Conservation (phyloP, 1,284 basidiomycete genomes). For the Abortiporus biennis region DNA sequence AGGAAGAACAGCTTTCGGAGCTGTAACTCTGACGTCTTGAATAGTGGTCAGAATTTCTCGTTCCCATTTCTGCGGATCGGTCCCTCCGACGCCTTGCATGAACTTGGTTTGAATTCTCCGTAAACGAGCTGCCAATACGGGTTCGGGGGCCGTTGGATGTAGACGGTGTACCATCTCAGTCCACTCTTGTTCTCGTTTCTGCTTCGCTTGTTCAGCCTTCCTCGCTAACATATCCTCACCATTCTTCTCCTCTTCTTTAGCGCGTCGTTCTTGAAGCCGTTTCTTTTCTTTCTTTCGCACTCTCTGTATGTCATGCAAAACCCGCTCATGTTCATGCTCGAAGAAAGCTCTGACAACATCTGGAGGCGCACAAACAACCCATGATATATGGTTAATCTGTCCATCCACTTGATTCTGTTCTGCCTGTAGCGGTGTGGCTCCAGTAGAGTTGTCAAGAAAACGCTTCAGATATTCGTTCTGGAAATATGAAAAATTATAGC, state of each 20-base stretch:
- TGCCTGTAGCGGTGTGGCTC: conserved; percentile 45
- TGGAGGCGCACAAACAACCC: conserved; percentile 51
- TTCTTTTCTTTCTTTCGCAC: conserved; percentile 18
- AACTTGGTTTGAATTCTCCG: conserved; percentile 48
- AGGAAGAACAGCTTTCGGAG: conserved; percentile 34
- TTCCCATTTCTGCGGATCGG: conserved; percentile 54
- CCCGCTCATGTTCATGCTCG: conserved; percentile 29
- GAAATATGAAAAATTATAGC: conserved; percentile 59
- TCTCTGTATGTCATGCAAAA: conserved; percentile 38
- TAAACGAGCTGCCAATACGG: conserved; percentile 42
- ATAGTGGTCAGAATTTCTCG: conserved; percentile 49
- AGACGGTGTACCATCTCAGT: conserved; percentile 45
- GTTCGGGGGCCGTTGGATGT: conserved; percentile 45
- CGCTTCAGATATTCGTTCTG: conserved; percentile 59
- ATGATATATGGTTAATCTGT: conserved; percentile 41
- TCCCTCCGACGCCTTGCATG: conserved; percentile 41
- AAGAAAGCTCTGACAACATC: conserved; percentile 44
- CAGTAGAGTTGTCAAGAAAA: conserved; percentile 37
- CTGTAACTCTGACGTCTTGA: conserved; percentile 44
- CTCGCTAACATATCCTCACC: conserved; percentile 44
- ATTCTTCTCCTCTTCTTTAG: conserved; percentile 39
- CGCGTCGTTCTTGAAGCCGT: conserved; percentile 28
- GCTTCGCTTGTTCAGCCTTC: conserved; percentile 51
- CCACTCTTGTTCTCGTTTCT: conserved; percentile 60
- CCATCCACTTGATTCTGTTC: conserved; percentile 24